phyloP scores from a whole-genome alignment of 768 basidiomycete genomes.

The Suillus decipiens region DNA sequence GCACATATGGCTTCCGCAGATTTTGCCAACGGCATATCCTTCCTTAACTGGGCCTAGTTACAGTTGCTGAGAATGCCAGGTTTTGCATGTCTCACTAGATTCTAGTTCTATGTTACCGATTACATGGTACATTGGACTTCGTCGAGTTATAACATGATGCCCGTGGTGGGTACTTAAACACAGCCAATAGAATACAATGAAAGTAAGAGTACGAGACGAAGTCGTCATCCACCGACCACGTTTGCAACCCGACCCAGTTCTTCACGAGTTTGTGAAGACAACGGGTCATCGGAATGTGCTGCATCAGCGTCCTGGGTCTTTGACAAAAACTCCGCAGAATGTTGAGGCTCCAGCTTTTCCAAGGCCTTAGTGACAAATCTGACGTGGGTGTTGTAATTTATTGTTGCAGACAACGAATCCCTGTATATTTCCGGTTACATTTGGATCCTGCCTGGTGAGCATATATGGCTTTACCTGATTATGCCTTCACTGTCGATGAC shows the following conservation, averaged over 20 bases:
- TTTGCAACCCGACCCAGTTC: slow-evolving; percentile 26
- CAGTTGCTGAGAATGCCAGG: too few relatives aligned
- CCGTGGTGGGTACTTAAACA: too few relatives aligned
- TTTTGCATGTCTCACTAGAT: neutral
- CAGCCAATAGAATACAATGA: neutral
- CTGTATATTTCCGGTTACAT: slow-evolving; percentile 31
- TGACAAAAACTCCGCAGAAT: neutral
- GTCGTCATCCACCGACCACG: slow-evolving; percentile 21
- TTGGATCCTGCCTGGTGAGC: slow-evolving; percentile 11
- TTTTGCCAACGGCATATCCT: slow-evolving; percentile 8
- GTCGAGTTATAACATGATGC: neutral
- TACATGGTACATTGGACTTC: neutral
- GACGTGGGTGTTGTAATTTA: slow-evolving; percentile 65
- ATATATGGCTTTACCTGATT: slow-evolving; percentile 47
- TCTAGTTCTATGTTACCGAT: neutral
- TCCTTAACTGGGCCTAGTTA: slow-evolving; percentile 3
- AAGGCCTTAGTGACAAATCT: slow-evolving; percentile 75
- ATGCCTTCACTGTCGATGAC: slow-evolving; percentile 73
- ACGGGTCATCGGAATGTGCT: slow-evolving; percentile 10
- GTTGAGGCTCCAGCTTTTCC: slow-evolving; percentile 40
- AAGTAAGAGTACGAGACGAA: neutral
- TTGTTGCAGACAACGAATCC: slow-evolving; percentile 57
- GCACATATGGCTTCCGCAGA: slow-evolving; percentile 13
- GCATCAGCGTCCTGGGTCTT: neutral
- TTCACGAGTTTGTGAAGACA: slow-evolving; percentile 15